Conservation (phyloP, 345 rosid species). For the Sisymbrium altissimum region DNA sequence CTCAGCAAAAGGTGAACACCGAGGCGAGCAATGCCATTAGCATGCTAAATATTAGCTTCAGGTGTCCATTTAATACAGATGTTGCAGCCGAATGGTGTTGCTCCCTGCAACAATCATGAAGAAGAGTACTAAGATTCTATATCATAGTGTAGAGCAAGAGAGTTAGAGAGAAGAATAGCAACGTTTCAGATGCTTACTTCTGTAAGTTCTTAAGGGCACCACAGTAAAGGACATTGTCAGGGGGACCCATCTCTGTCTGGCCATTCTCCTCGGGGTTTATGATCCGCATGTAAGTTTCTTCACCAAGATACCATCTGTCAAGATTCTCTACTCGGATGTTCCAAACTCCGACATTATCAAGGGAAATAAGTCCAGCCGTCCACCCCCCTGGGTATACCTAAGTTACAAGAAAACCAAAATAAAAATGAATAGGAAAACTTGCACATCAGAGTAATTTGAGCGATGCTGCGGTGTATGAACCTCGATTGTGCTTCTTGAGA, state of each 20-base stretch:
- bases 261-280: constrained; percentile 82
- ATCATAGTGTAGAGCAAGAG: not conserved
- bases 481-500: constrained; percentile 78
- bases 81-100: constrained; percentile 39
- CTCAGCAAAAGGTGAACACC: constrained; percentile 24
- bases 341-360: constrained; percentile 91
- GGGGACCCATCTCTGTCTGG: constrained; percentile 65
- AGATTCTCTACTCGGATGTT: constrained; percentile 86
- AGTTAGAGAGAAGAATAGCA: not conserved
- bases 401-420: not conserved
- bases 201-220: constrained; percentile 52
- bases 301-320: constrained; percentile 90
- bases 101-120: constrained; percentile 37
- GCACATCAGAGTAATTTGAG: not conserved
- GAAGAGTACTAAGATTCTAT: not conserved
- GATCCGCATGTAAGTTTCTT: constrained; percentile 85
- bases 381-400: constrained; percentile 94
- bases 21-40: constrained; percentile 28
- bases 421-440: not conserved
- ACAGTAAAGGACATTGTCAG: constrained; percentile 71
- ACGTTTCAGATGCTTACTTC: not conserved
- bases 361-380: constrained; percentile 75
- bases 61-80: constrained; percentile 31
- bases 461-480: constrained; percentile 40
- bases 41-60: constrained; percentile 31